These are phyloP conservation scores for Discostella stelligeroides DNA, from an alignment of 108 stramenopile species.

Conservation along the genomic window DNA sequence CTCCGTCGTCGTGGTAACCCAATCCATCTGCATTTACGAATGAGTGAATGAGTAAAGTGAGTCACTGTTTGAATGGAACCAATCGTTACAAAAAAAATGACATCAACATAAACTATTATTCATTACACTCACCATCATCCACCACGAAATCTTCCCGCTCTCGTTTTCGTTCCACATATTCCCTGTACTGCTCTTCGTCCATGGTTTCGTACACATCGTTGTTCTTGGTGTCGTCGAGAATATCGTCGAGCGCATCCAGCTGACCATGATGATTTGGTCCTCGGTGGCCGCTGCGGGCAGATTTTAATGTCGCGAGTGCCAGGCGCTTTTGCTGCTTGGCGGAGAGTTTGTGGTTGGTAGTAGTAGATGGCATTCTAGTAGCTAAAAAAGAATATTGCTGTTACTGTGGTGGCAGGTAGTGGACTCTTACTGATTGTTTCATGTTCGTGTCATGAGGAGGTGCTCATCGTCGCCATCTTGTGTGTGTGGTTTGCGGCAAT, in stretches of 20 bases:
- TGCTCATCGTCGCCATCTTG: too few relatives aligned
- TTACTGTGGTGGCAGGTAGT: too few relatives aligned
- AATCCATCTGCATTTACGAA: conserved; percentile 80
- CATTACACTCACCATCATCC: conserved; percentile 83
- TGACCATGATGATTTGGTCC: too few relatives aligned
- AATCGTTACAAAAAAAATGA: too few relatives aligned
- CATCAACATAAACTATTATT: background rate
- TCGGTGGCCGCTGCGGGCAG: conserved; percentile 12
- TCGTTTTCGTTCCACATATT: conserved; percentile 82
- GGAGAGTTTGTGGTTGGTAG: background rate
- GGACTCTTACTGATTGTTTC: too few relatives aligned
- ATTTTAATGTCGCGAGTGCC: conserved; percentile 44
- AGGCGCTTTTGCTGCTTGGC: background rate
- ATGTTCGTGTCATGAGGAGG: too few relatives aligned
- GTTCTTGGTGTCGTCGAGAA: conserved; percentile 48
- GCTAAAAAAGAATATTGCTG: too few relatives aligned
- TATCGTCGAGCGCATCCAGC: background rate
- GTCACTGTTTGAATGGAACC: too few relatives aligned
- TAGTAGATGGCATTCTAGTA: too few relatives aligned
- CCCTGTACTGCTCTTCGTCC: conserved; percentile 86
- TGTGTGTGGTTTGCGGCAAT: too few relatives aligned
- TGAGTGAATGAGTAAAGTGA: background rate
- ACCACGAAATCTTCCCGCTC: conserved; percentile 98
- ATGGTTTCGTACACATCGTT: conserved; percentile 88
- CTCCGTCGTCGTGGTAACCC: conserved; percentile 98